Conservation (phyloP, 495 filamentous ascomycete species). For the Neohortaea acidophila region DNA sequence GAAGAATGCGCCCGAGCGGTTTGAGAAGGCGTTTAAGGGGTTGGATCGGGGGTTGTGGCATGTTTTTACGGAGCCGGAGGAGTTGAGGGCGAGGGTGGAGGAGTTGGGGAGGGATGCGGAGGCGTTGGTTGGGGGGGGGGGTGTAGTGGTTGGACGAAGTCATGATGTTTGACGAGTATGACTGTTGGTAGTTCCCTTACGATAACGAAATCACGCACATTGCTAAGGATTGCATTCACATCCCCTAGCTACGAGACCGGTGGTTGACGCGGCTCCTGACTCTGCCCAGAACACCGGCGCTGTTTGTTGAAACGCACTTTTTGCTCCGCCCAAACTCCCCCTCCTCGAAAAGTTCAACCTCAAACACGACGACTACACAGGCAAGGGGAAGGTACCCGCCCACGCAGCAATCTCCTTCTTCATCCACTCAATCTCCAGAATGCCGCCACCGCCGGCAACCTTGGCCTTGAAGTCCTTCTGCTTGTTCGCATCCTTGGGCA, state of each 20-base stretch:
- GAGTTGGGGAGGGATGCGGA: slow-evolving; percentile 18
- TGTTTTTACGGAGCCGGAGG: slow-evolving; percentile 60
- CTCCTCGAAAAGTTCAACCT: too few species aligned
- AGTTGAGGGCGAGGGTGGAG: slow-evolving; percentile 40
- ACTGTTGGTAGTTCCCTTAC: too few species aligned
- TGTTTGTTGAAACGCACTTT: too few species aligned
- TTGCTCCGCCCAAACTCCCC: too few species aligned
- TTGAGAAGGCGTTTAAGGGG: slow-evolving; percentile 67
- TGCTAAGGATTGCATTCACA: too few species aligned
- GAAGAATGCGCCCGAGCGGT: slow-evolving; percentile 59
- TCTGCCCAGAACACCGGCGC: too few species aligned
- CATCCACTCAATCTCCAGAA: slow-evolving; percentile 63
- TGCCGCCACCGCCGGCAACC: slow-evolving; percentile 48
- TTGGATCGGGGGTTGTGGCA: slow-evolving; percentile 58
- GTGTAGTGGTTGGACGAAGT: neutral
- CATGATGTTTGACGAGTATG: neutral
- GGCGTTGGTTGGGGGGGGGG: neutral
- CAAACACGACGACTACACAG: too few species aligned
- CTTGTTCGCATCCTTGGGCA: slow-evolving; percentile 96
- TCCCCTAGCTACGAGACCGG: too few species aligned
- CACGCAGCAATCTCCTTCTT: slow-evolving; percentile 79
- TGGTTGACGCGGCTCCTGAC: too few species aligned
- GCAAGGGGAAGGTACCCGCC: slow-evolving; percentile 85
- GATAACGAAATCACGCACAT: too few species aligned
- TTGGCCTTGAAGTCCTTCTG: slow-evolving; percentile 97